Evolutionary conservation across 805 yeast species (phyloP), one percentile per base, ranked within the genome.

Genomic region (Candida peoriensis): DNA sequence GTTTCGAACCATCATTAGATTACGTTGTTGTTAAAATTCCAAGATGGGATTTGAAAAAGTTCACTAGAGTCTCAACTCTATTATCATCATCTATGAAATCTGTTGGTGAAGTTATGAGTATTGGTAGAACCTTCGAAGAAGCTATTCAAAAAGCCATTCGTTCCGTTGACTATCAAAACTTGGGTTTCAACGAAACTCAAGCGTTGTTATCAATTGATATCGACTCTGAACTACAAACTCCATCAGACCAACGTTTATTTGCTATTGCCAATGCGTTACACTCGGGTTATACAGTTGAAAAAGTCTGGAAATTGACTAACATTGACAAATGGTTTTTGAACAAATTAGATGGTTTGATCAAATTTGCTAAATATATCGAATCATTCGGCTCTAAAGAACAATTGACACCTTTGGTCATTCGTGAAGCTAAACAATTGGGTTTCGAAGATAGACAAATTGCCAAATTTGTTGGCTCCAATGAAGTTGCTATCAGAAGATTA

Each of bases 91-190:
- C 96, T 20, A 90, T 90, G 98, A 90, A 90, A 67, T 88, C 97
- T 43, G 97, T 90, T 47, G 98, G 98, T 70, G 98, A 90, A 63
- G 97, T 93, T 34, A 90, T 90, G 98, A 76, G 90, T 48, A 86
- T 90, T 55, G 98, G 98, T 55, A 76, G 98, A 62, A 90, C 95
- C 19, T 90, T 90, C 49, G 98, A 90, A 64, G 98, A 90, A 61
- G 95, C 97, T 8, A 85, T 90, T 46, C 98, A 93, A 63, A 90
- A 90, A 67, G 98, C 97, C 38, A 88, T 93, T 48, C 76, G 98
- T 63, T 84, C 95, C 13, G 88, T 95, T 22, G 98, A 93, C 58
- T 90, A 93, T 63, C 94, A 84, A 45, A 93, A 93, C 70, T 68
- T 88, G 51, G 99, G 99, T 41, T 93, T 93, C 78, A 80, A 75